phyloP scores from a whole-genome alignment of 306 rosid genomes.

The Oxytropis ochrocephala region DNA sequence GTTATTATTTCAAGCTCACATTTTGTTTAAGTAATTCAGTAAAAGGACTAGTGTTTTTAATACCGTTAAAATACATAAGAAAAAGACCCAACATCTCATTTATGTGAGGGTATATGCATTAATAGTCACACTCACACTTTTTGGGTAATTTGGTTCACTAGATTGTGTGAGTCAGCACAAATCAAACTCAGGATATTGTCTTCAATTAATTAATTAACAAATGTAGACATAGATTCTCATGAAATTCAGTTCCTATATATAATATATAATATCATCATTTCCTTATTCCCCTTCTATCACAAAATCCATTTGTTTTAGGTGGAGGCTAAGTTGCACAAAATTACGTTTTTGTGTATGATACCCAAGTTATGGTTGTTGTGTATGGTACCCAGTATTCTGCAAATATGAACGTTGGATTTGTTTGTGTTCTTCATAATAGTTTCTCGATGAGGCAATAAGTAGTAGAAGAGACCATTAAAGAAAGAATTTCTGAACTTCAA shows the following conservation, averaged over 20 bases:
- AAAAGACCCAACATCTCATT: background rate
- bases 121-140: too few relatives aligned
- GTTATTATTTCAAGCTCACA: too few relatives aligned
- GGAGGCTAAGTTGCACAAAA: too few relatives aligned
- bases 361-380: too few relatives aligned
- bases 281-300: background rate
- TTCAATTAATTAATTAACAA: background rate
- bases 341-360: too few relatives aligned
- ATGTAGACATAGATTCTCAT: slow-evolving; percentile 34
- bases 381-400: slow-evolving; percentile 33
- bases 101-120: background rate
- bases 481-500: slow-evolving; percentile 12
- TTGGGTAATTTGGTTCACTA: background rate
- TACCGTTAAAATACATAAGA: background rate
- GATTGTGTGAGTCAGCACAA: background rate
- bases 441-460: background rate
- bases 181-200: slow-evolving; percentile 19
- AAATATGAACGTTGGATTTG: slow-evolving; percentile 58
- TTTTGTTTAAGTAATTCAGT: too few relatives aligned
- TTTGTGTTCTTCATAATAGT: slow-evolving; percentile 3
- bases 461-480: background rate
- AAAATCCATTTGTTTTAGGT: background rate
- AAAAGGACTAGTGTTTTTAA: too few relatives aligned
- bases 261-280: background rate
- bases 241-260: slow-evolving; percentile 17